A percentile compares a stretch with the other conserved stretches of the same genome.
These are phyloP conservation scores for Fusarium domesticum DNA, from an alignment of 2,329 filamentous ascomycete genomes.

Conservation along the genomic window DNA sequence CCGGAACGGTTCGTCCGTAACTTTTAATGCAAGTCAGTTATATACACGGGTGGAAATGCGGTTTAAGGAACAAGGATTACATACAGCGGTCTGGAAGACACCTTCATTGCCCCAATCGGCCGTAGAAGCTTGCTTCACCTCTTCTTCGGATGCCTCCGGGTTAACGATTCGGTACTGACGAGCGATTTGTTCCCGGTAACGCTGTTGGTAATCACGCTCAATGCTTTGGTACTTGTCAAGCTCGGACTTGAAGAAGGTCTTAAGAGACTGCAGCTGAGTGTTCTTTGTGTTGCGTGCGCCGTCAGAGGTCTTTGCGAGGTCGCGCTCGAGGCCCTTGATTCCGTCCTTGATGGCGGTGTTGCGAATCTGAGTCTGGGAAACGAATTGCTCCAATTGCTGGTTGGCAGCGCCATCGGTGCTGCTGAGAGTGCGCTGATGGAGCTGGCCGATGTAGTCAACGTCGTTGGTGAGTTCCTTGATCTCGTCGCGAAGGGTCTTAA, in stretches of 20 bases:
- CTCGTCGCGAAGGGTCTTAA: constrained; percentile 63
- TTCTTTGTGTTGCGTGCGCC: constrained; percentile 63
- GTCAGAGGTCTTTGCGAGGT: constrained; percentile 62
- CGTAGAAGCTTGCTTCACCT: constrained; percentile 66
- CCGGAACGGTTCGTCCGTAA: constrained; percentile 72
- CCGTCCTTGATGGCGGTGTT: constrained; percentile 76
- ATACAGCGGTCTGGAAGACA: constrained; percentile 78
- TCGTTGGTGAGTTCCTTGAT: constrained; percentile 65
- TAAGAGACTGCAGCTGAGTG: constrained; percentile 66
- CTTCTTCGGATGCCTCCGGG: constrained; percentile 70
- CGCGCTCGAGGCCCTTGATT: constrained; percentile 71
- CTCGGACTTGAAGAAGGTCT: constrained; percentile 68
- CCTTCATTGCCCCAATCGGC: constrained; percentile 74
- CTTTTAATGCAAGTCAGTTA: constrained; percentile 40
- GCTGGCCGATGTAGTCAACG: constrained; percentile 63
- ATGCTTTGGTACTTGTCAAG: constrained; percentile 68
- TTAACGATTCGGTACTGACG: constrained; percentile 81
- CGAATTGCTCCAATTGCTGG: constrained; percentile 62
- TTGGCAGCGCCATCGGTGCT: constrained; percentile 58
- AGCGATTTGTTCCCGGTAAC: constrained; percentile 74
- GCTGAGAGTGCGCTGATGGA: constrained; percentile 69
- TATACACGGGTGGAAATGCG: background rate
- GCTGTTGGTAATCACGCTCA: constrained; percentile 66
- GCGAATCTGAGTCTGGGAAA: constrained; percentile 67
- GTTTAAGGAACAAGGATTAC: constrained; percentile 32